A percentile compares a stretch with the other conserved stretches of the same genome.
Evolutionary conservation across 2,329 filamentous ascomycete genomes (phyloP).

Genomic region (Penicillium sp.): DNA sequence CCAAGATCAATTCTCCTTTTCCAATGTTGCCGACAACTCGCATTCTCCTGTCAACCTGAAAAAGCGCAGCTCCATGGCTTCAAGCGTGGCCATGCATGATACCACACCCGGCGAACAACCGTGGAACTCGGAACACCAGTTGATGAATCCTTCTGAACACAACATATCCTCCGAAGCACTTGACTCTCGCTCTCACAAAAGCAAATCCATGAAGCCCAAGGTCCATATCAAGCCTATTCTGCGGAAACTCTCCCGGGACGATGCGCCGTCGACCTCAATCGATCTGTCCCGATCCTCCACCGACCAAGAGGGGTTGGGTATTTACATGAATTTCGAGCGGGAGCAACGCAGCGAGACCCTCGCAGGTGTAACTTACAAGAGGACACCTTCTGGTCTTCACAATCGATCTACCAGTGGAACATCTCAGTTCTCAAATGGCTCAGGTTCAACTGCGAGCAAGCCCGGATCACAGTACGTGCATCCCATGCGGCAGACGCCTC

Average conservation of each 20-base stretch:
- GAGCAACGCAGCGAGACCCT: conserved; percentile 42
- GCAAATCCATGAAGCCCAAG: conserved; percentile 28
- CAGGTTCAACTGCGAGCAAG: conserved; percentile 47
- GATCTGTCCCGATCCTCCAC: conserved; percentile 55
- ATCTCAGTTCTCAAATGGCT: conserved; percentile 52
- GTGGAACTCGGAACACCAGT: conserved; percentile 12
- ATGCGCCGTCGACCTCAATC: conserved; percentile 48
- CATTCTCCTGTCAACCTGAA: conserved; percentile 7
- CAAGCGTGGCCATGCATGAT: conserved; percentile 9
- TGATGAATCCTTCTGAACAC: conserved; percentile 6
- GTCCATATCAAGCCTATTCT: conserved; percentile 56
- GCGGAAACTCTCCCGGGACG: conserved; percentile 52
- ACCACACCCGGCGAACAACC: conserved; percentile 11
- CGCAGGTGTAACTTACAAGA: conserved; percentile 34
- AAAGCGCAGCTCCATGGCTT: conserved; percentile 13
- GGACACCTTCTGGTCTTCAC: conserved; percentile 46
- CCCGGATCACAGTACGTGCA: conserved; percentile 54
- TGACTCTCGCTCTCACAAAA: conserved; percentile 21
- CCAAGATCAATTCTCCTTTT: conserved; percentile 15
- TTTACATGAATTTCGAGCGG: conserved; percentile 41
- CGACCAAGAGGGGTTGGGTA: conserved; percentile 58
- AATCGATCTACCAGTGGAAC: conserved; percentile 54
- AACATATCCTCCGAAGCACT: conserved; percentile 17
- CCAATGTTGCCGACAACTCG: conserved; percentile 15
- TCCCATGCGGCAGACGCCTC: conserved; percentile 55